Base-by-base conservation (phyloP, 345 rosid genomes). In the Pistacia vera region DNA sequence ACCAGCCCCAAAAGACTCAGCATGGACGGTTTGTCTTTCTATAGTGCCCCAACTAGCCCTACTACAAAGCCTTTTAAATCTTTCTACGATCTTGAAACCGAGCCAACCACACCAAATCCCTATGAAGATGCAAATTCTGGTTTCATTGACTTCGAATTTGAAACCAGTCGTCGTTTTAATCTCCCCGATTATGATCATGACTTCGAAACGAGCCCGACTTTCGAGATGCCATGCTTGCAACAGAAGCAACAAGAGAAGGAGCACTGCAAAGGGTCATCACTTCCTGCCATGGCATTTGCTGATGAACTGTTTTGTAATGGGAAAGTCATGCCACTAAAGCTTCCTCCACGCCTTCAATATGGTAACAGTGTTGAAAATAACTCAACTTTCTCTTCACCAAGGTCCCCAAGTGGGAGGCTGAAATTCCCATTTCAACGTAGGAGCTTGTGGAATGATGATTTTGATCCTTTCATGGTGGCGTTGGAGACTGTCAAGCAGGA, bases 401-500 rank as follows among this genome's bases (percentile, higher is more conserved):
- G 51, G 62, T 36, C 81, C 36, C 83, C 72, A 8, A 75, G 13
- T 8, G 33, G 75, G 33, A 46, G 18, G 7, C 20, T 80, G 16
- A 83, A 68, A 60, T 48, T 80, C 30, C 77, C 83, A 4, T 83
- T 84, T 72, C 30, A 69, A 7, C 74, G 75, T 17, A 70, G 76
- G 83, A 85, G 76, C 78, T 77, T 80, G 73, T 84, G 86, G 90
- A 83, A 87, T 5, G 88, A 87, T 49, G 84, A 85, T 59, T 88
- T 83, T 60, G 92, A 90, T 81, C 94, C 94, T 0, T 90, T 88
- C 86, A 68, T 61, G 79, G 87, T 20, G 30, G 92, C 92, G 12
- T 57, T 82, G 72, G 82, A 88, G 81, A 88, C 59, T 28, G 86
- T 88, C 52, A 82, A 76, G 82, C 81, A 66, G 75, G 84, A 72